Percentiles rank a stretch among this genome's conserved stretches.
Evolutionary conservation across 1,284 basidiomycete genomes (phyloP).

Genomic region (Cryptococcus jaspeensis): DNA sequence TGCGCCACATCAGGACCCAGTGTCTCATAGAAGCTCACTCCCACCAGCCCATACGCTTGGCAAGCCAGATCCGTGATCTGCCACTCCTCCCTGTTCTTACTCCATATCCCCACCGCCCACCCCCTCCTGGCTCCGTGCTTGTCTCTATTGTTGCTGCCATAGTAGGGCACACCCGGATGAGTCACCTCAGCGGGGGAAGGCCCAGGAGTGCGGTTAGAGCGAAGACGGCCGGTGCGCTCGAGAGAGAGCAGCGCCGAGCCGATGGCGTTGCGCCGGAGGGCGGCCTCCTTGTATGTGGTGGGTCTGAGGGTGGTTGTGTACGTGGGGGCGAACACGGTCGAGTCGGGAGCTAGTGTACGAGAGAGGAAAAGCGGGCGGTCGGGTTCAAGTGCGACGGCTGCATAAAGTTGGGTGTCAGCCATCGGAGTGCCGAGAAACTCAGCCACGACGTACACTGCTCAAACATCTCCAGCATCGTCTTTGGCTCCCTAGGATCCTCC

Average conservation of each 20-base stretch:
- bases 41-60: conserved; percentile 76
- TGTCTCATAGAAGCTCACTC: conserved; percentile 87
- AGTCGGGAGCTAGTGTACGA: conserved; percentile 23
- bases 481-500: conserved; percentile 24
- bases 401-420: background rate
- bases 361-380: conserved; percentile 37
- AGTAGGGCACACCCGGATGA: conserved; percentile 32
- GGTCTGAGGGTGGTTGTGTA: conserved; percentile 36
- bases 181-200: conserved; percentile 34
- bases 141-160: conserved; percentile 27
- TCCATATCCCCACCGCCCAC: conserved; percentile 54
- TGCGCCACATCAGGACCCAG: conserved; percentile 66
- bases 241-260: conserved; percentile 46
- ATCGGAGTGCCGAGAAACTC: no score
- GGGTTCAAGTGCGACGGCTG: conserved; percentile 24
- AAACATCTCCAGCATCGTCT: conserved; percentile 44
- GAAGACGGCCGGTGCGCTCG: conserved; percentile 41
- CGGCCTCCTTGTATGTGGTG: conserved; percentile 36
- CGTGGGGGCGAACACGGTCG: conserved; percentile 15
- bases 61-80: conserved; percentile 79
- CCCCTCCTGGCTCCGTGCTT: conserved; percentile 44
- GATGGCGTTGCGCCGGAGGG: conserved; percentile 38
- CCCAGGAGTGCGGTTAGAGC: conserved; percentile 1
- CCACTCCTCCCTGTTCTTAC: conserved; percentile 70
- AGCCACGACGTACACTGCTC: conserved; percentile 36